Evolutionary conservation across 495 filamentous ascomycete genomes (phyloP).

Genomic region (Penicillium maclennaniae): DNA sequence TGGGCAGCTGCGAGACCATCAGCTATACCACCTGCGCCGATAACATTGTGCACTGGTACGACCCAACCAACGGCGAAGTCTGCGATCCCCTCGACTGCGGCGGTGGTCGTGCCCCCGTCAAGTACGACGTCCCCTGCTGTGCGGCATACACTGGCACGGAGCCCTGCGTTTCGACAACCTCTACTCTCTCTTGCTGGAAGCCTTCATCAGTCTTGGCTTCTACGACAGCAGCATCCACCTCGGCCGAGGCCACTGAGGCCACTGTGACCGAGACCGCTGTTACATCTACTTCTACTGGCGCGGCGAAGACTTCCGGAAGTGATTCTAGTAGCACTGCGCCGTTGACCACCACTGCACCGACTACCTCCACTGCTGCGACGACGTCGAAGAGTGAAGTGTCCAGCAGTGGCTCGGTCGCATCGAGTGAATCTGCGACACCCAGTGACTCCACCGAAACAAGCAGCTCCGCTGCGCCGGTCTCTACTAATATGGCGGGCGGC

Average conservation of each 20-base stretch:
- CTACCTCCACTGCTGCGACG: conserved; percentile 1
- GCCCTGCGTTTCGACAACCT: conserved; percentile 26
- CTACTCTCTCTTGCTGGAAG: conserved; percentile 35
- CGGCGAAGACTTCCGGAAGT: conserved; percentile 5
- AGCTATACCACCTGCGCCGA: conserved; percentile 30
- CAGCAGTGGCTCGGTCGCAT: neutral
- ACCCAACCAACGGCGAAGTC: conserved; percentile 51
- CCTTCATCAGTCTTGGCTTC: conserved; percentile 5
- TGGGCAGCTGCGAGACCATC: conserved; percentile 12
- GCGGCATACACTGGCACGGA: conserved; percentile 51
- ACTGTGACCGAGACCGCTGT: neutral
- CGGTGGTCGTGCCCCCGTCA: conserved; percentile 54
- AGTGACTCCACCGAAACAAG: neutral
- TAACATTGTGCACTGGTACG: conserved; percentile 43
- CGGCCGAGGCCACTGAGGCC: conserved; percentile 4
- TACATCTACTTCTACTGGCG: neutral
- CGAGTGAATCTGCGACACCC: neutral
- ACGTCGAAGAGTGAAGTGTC: conserved; percentile 1
- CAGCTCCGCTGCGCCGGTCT: neutral
- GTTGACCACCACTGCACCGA: conserved; percentile 11
- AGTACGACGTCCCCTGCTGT: conserved; percentile 54
- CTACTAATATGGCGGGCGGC: conserved; percentile 6
- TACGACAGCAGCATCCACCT: conserved; percentile 2
- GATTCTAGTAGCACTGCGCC: conserved; percentile 1
- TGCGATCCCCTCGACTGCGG: conserved; percentile 57